These are phyloP conservation scores for Sphagnum magellanicum DNA, from an alignment of 228 moss, liverwort and hornwort species.

Conservation along the genomic window DNA sequence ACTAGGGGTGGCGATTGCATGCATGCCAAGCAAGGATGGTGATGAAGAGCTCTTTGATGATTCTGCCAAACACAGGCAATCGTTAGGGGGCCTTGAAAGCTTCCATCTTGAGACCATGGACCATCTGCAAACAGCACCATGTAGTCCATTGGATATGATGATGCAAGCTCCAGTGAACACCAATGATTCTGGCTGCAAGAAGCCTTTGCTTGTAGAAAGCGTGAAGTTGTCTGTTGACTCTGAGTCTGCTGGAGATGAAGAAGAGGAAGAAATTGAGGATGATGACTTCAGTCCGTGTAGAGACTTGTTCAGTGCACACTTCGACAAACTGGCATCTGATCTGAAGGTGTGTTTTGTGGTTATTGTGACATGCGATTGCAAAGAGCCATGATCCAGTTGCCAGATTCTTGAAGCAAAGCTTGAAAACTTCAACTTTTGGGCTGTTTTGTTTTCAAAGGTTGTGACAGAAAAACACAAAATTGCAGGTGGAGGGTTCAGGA, in stretches of 20 bases:
- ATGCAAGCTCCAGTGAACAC: constrained; percentile 6
- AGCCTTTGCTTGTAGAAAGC: constrained; percentile 9
- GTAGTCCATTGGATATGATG: constrained; percentile 13
- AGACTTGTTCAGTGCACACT: constrained; percentile 21
- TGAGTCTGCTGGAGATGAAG: constrained; percentile 11
- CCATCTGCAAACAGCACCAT: constrained; percentile 11
- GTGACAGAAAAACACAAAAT: not conserved
- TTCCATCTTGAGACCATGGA: constrained; percentile 20
- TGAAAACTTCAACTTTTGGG: not conserved
- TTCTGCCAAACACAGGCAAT: constrained; percentile 16
- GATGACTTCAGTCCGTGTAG: constrained; percentile 20
- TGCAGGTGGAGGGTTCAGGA: constrained; percentile 35
- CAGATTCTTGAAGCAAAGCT: not conserved
- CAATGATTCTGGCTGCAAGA: constrained; percentile 8
- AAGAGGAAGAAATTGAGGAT: constrained; percentile 11
- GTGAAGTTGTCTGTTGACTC: constrained; percentile 10
- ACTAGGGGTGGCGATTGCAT: constrained; percentile 4
- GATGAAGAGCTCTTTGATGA: constrained; percentile 17
- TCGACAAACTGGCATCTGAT: constrained; percentile 18
- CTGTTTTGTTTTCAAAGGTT: not conserved
- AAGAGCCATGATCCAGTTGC: no score
- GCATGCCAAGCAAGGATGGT: constrained; percentile 18
- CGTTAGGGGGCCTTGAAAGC: constrained; percentile 12
- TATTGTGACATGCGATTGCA: not conserved
- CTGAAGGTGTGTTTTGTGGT: constrained; percentile 18